Conservation (phyloP, 768 basidiomycete genomes). For the Amanita thiersii region DNA sequence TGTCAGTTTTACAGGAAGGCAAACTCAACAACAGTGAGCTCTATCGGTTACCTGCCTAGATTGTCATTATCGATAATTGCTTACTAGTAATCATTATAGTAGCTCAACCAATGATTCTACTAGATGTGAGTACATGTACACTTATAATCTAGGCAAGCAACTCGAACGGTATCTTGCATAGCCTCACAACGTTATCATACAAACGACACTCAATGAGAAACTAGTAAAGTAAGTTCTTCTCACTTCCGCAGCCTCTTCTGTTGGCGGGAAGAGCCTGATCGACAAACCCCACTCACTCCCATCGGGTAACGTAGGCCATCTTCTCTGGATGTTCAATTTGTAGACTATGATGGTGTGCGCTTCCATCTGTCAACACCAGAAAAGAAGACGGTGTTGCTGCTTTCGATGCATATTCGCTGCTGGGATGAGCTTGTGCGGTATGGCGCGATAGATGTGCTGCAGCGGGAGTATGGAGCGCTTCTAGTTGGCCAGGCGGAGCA, state of each 20-base stretch:
- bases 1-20: too few relatives aligned
- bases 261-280: not conserved
- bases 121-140: conserved; percentile 49
- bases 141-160: not conserved
- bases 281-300: not conserved
- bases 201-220: conserved; percentile 83
- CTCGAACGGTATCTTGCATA: conserved; percentile 20
- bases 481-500: conserved; percentile 64
- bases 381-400: conserved; percentile 69
- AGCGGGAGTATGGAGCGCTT: conserved; percentile 75
- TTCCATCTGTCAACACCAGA: conserved; percentile 89
- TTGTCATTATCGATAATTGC: too few relatives aligned
- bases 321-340: conserved; percentile 90
- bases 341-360: conserved; percentile 95
- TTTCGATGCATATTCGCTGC: conserved; percentile 97
- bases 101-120: conserved; percentile 58
- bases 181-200: conserved; percentile 91
- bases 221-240: conserved; percentile 54
- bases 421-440: conserved; percentile 90
- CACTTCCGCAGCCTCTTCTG: not conserved
- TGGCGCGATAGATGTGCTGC: conserved; percentile 74
- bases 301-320: conserved; percentile 55
- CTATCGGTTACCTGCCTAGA: too few relatives aligned
- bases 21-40: too few relatives aligned
- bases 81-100: not conserved